Conservation (phyloP, 441 rosid species). For the Pelargonium australe region DNA sequence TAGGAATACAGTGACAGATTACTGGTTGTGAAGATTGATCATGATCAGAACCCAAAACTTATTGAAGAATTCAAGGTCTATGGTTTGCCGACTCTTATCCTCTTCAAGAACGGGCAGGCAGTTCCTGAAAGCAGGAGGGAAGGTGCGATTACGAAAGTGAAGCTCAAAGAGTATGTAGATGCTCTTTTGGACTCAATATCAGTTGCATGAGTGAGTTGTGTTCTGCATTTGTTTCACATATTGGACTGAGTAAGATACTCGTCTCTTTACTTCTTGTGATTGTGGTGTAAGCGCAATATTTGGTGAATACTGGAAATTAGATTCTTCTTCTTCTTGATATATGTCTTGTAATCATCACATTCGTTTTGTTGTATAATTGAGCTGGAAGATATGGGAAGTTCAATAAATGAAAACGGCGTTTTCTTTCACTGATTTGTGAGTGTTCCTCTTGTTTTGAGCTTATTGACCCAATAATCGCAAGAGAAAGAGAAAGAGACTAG, state of each 20-base stretch:
- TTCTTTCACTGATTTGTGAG: background rate
- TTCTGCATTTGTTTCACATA: conserved; percentile 6
- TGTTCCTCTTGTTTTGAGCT: background rate
- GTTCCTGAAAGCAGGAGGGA: conserved; percentile 68
- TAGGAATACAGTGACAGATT: conserved; percentile 61
- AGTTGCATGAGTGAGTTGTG: conserved; percentile 29
- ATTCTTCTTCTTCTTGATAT: background rate
- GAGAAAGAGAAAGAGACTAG: background rate
- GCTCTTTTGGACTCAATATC: conserved; percentile 38
- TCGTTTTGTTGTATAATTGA: background rate
- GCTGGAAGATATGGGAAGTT: background rate
- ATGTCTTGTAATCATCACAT: background rate
- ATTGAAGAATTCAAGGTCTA: conserved; percentile 61
- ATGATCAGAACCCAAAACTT: conserved; percentile 53
- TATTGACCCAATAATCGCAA: background rate
- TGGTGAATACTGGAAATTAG: background rate
- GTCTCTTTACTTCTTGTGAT: too few species aligned
- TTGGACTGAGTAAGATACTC: background rate
- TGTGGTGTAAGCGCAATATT: background rate
- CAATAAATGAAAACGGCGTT: background rate
- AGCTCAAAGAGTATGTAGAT: conserved; percentile 64
- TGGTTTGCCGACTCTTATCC: conserved; percentile 65
- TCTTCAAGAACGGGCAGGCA: conserved; percentile 64
- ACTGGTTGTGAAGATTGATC: conserved; percentile 69
- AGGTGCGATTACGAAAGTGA: conserved; percentile 64